Conservation (phyloP, 2,329 filamentous ascomycete genomes). For the Penicillium sp. region DNA sequence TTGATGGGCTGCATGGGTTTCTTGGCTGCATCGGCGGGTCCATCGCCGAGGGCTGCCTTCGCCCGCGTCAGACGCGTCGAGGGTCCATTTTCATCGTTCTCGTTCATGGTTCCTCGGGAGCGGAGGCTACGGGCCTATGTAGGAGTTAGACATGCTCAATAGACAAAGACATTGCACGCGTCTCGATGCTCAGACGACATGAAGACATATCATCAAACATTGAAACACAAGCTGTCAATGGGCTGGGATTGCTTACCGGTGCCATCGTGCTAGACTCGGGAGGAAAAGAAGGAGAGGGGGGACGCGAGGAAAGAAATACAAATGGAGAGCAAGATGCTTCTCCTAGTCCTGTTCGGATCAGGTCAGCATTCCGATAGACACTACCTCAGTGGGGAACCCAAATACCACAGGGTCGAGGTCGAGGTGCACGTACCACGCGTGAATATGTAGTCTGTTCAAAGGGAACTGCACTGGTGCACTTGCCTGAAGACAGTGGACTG, state of each 20-base stretch:
- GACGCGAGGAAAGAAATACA: slow-evolving; percentile 23
- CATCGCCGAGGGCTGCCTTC: slow-evolving; percentile 67
- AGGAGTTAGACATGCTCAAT: slow-evolving; percentile 6
- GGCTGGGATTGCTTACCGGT: slow-evolving; percentile 49
- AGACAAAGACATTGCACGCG: slow-evolving; percentile 11
- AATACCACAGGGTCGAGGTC: slow-evolving; percentile 32
- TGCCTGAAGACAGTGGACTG: slow-evolving; percentile 3
- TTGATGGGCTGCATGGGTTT: slow-evolving; percentile 67
- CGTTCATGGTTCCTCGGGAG: slow-evolving; percentile 76
- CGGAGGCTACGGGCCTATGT: slow-evolving; percentile 66
- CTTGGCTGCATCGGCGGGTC: slow-evolving; percentile 60
- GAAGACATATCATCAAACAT: not conserved
- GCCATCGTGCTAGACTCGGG: slow-evolving; percentile 50
- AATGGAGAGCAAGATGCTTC: slow-evolving; percentile 28
- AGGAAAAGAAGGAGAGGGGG: slow-evolving; percentile 25
- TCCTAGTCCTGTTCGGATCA: slow-evolving; percentile 29
- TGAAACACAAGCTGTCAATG: not conserved
- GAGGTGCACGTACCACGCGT: slow-evolving; percentile 39
- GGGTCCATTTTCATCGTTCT: slow-evolving; percentile 66
- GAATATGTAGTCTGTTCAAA: slow-evolving; percentile 30
- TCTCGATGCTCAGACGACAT: slow-evolving; percentile 16
- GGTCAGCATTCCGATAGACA: slow-evolving; percentile 38
- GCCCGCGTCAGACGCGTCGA: slow-evolving; percentile 88
- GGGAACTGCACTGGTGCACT: slow-evolving; percentile 23
- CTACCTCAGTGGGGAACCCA: slow-evolving; percentile 32